A percentile compares a stretch with the other conserved stretches of the same genome.
These are phyloP conservation scores for Ophiostoma angusticollis DNA, from an alignment of 2,329 filamentous ascomycete genomes.

Conservation along the genomic window DNA sequence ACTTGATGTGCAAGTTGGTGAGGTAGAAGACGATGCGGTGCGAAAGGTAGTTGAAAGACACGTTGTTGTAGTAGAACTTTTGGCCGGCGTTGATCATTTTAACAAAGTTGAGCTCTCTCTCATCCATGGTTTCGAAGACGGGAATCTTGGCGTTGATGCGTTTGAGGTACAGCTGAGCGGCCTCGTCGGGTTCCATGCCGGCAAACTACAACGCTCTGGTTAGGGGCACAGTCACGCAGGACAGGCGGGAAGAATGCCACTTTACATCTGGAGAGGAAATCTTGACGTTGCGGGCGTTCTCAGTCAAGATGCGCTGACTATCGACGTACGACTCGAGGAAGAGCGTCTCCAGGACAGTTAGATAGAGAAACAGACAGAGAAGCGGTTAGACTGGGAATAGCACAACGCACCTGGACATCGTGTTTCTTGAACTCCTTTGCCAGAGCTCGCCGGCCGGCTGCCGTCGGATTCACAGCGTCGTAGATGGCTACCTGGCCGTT, in stretches of 20 bases:
- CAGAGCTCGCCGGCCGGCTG: slow-evolving; percentile 66
- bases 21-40: slow-evolving; percentile 98
- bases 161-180: slow-evolving; percentile 79
- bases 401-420: slow-evolving; percentile 61
- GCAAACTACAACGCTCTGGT: slow-evolving; percentile 51
- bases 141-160: slow-evolving; percentile 89
- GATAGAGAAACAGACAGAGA: no score
- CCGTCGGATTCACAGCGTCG: slow-evolving; percentile 89
- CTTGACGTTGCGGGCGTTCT: slow-evolving; percentile 95
- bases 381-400: background rate
- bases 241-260: no score
- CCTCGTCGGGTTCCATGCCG: slow-evolving; percentile 83
- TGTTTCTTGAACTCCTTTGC: slow-evolving; percentile 98
- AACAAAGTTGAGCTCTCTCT: slow-evolving; percentile 88
- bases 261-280: slow-evolving; percentile 90
- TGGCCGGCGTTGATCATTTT: slow-evolving; percentile 99
- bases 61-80: slow-evolving; percentile 90
- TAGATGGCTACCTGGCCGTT: slow-evolving; percentile 98
- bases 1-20: slow-evolving; percentile 94
- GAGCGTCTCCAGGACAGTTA: slow-evolving; percentile 48
- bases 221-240: background rate
- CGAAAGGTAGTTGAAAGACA: slow-evolving; percentile 90
- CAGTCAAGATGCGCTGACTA: slow-evolving; percentile 83
- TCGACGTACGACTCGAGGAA: slow-evolving; percentile 96
- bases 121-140: slow-evolving; percentile 92